Conservation (phyloP, 176 grass and related monocot genomes). For the Elaeis guineensis region DNA sequence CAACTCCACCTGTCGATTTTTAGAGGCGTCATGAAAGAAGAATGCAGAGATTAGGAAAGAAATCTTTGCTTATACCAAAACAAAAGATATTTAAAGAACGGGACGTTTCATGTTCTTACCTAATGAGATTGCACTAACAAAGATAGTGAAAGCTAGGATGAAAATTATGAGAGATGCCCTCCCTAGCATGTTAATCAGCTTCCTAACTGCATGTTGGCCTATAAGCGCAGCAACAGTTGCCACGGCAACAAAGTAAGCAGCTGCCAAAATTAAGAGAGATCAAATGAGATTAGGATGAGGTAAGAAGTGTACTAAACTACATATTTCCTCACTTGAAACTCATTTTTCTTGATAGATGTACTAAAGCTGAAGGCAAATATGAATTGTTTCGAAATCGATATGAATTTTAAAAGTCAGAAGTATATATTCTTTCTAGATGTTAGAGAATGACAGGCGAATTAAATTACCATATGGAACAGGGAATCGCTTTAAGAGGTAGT, state of each 20-base stretch:
- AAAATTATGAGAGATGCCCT: conserved; percentile 65
- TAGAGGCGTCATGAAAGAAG: too few relatives aligned
- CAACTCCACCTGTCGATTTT: conserved; percentile 38
- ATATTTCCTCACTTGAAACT: too few relatives aligned
- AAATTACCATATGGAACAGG: conserved; percentile 54
- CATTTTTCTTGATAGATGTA: too few relatives aligned
- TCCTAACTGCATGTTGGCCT: conserved; percentile 37
- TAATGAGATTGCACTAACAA: conserved; percentile 42
- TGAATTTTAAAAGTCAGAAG: too few relatives aligned
- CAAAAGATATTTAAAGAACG: too few relatives aligned
- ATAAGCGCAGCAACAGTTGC: conserved; percentile 35
- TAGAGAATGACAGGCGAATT: neutral
- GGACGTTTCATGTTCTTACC: conserved; percentile 23
- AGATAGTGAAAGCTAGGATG: conserved; percentile 61
- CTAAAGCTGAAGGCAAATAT: too few relatives aligned
- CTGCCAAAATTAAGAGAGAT: conserved; percentile 11
- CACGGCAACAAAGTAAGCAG: conserved; percentile 37
- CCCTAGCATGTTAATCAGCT: conserved; percentile 46
- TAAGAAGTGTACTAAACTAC: too few relatives aligned
- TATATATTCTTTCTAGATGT: too few relatives aligned
- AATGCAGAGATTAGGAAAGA: too few relatives aligned
- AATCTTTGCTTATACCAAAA: too few relatives aligned
- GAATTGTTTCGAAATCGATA: too few relatives aligned
- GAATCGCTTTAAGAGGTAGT: conserved; percentile 60
- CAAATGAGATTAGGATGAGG: neutral